Percentiles rank a stretch among this genome's conserved stretches.
phyloP scores from a whole-genome alignment of 2,329 filamentous ascomycete species.

The Talaromyces sp. region DNA sequence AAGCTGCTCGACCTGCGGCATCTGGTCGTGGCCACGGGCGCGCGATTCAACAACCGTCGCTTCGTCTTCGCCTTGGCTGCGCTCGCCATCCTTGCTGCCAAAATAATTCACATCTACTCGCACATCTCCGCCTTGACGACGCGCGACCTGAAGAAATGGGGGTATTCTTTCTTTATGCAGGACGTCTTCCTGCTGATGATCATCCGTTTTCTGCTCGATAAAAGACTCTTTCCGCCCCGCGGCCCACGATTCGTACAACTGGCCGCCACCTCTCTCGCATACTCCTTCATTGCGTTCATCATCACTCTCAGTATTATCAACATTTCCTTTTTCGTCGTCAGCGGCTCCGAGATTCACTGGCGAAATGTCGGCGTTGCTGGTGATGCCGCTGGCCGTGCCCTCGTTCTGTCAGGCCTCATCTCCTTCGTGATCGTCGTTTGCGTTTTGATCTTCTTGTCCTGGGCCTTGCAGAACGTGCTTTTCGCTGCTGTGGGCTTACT shows the following conservation, averaged over 20 bases:
- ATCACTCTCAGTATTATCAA: constrained; percentile 16
- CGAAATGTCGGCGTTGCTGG: constrained; percentile 27
- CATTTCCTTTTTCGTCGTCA: constrained; percentile 27
- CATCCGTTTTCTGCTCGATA: neutral
- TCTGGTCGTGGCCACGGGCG: neutral
- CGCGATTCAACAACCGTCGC: constrained; percentile 3
- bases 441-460: constrained; percentile 19
- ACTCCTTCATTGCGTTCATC: neutral
- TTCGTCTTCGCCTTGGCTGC: constrained; percentile 19
- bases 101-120: constrained; percentile 20
- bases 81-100: constrained; percentile 18
- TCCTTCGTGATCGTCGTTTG: constrained; percentile 27
- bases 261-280: neutral
- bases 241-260: neutral
- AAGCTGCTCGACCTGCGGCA: constrained; percentile 1
- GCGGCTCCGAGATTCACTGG: constrained; percentile 33
- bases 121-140: constrained; percentile 17
- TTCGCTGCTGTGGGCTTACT: neutral
- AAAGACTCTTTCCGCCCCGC: neutral
- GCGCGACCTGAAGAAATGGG: constrained; percentile 16
- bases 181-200: constrained; percentile 11
- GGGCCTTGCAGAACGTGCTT: neutral
- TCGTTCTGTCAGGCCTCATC: constrained; percentile 26
- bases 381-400: constrained; percentile 26
- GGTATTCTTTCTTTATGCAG: constrained; percentile 19